Evolutionary conservation across 257 asterid species (phyloP).

Genomic region (Solanum peruvianum): DNA sequence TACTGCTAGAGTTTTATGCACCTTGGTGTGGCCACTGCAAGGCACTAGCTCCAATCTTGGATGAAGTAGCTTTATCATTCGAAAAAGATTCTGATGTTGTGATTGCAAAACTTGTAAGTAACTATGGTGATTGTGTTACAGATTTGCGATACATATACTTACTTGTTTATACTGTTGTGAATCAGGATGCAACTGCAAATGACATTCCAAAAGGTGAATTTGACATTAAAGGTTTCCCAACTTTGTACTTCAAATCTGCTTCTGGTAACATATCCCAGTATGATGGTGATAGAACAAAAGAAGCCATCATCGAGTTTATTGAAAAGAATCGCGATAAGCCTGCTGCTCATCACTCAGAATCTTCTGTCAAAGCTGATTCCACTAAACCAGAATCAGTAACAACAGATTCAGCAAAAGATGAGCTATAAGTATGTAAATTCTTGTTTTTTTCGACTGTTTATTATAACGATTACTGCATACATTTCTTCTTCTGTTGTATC

Average conservation of each 20-base stretch:
- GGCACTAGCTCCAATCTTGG: conserved; percentile 70
- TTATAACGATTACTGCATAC: neutral
- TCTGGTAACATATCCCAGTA: conserved; percentile 37
- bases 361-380: conserved; percentile 14
- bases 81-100: conserved; percentile 42
- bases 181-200: conserved; percentile 67
- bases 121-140: neutral
- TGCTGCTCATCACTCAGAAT: conserved; percentile 9
- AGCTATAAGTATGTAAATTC: conserved; percentile 31
- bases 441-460: neutral
- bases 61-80: conserved; percentile 64
- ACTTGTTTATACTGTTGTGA: neutral
- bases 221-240: conserved; percentile 64
- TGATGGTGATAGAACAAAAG: conserved; percentile 62
- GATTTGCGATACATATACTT: neutral
- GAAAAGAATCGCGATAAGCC: conserved; percentile 34
- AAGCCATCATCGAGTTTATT: conserved; percentile 46
- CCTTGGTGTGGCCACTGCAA: conserved; percentile 95
- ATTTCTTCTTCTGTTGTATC: neutral
- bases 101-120: conserved; percentile 61
- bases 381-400: conserved; percentile 10
- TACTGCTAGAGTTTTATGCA: conserved; percentile 68
- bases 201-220: conserved; percentile 51
- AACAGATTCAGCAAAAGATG: conserved; percentile 42
- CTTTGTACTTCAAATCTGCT: conserved; percentile 67